These are phyloP conservation scores for Mycena maculata DNA, from an alignment of 768 basidiomycete species.

Conservation along the genomic window DNA sequence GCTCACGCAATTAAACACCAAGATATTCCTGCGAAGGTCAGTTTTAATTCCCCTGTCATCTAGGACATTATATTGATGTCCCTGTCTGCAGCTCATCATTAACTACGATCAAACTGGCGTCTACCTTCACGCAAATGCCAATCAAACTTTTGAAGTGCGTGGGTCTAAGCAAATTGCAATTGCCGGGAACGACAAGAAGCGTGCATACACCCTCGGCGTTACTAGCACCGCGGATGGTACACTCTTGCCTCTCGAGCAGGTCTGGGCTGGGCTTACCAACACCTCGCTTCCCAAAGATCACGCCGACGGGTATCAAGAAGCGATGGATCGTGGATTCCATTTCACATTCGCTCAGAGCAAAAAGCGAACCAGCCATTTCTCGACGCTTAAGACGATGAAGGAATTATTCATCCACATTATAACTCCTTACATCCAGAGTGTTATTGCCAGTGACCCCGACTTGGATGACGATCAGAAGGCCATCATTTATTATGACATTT, in stretches of 20 bases:
- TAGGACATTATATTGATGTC: neutral
- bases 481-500: neutral
- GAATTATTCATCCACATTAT: constrained; percentile 11
- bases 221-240: neutral
- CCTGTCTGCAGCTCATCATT: neutral
- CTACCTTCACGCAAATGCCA: neutral
- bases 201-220: neutral
- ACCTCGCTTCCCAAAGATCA: neutral
- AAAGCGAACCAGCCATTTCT: constrained; percentile 4
- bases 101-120: constrained; percentile 2
- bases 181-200: neutral
- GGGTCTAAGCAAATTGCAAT: neutral
- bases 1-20: constrained; percentile 11
- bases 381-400: constrained; percentile 4
- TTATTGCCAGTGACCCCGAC: neutral
- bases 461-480: neutral
- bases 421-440: neutral
- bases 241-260: neutral
- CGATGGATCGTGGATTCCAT: constrained; percentile 15
- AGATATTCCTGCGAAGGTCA: neutral
- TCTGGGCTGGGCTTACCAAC: neutral
- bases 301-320: neutral
- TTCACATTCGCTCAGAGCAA: constrained; percentile 21
- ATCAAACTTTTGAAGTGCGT: neutral
- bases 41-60: no score